A percentile compares a stretch with the other conserved stretches of the same genome.
These are phyloP conservation scores for Botrytis byssoidea DNA, from an alignment of 2,329 filamentous ascomycete species.

Conservation along the genomic window DNA sequence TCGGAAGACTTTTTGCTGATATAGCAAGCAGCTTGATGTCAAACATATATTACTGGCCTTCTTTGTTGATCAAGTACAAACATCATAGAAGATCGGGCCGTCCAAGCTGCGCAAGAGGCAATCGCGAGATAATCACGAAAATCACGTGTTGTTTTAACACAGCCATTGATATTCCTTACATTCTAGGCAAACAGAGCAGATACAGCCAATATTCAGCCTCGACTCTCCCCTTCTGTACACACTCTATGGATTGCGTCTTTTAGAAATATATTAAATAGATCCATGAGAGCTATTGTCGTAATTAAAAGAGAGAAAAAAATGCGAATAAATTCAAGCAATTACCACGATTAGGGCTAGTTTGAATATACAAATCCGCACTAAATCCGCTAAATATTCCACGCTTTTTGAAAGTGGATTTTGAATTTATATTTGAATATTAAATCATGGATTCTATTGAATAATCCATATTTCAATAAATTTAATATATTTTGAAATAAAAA, in stretches of 20 bases:
- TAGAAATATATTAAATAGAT: neutral
- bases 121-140: neutral
- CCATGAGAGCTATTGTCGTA: neutral
- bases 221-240: neutral
- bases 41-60: neutral
- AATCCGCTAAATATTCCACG: too few species aligned
- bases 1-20: neutral
- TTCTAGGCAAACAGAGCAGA: neutral
- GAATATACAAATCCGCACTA: too few species aligned
- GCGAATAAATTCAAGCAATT: too few species aligned
- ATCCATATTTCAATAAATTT: too few species aligned
- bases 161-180: neutral
- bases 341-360: too few species aligned
- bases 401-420: too few species aligned
- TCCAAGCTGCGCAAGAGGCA: neutral
- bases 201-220: neutral
- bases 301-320: neutral
- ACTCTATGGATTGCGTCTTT: too few species aligned
- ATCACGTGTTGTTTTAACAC: neutral
- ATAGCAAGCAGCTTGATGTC: neutral
- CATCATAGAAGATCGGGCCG: neutral
- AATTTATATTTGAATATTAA: too few species aligned
- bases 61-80: neutral
- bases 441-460: too few species aligned
- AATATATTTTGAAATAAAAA: too few species aligned